Base-by-base conservation (phyloP, 2,329 filamentous ascomycete genomes). In the Tolypocladium pustulatum region DNA sequence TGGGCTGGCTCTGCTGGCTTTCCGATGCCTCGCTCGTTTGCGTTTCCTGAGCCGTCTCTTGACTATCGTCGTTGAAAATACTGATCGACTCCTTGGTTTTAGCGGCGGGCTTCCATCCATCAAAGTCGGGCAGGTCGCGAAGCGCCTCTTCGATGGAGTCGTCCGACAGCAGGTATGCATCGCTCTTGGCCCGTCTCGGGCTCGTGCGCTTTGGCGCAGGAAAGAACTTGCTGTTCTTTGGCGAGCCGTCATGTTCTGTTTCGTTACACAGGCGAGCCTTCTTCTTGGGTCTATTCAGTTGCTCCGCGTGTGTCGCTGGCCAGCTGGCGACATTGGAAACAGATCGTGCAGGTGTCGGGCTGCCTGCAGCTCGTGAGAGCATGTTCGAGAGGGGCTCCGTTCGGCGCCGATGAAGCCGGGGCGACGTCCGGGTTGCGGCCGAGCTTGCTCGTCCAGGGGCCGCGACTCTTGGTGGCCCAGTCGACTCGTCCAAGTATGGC, bases 141-240 rank as follows among this genome's bases (percentile, higher is more conserved):
- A 85, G 70, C 0, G 76, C 80, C 59, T 83, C 81, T 34, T 84
- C 81, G 46, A 84, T 72, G 0, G 81, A 83, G 61, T 83, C 81
- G 60, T 84, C 81, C 0, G 81, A 84, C 65, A 82, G 73, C 22
- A 82, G 62, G 58, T 78, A 75, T 1, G 69, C 69, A 13, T 80
- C 78, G 38, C 69, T 67, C 55, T 72, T 73, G 40, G 70, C 67
- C 41, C 66, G 64, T 22, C 63, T 62, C 6, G 69, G 65, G 38
- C 63, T 66, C 40, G 63, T 67, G 13, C 62, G 63, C 55, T 69
- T 70, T 10, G 66, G 59, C 4, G 59, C 67, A 2, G 78, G 63
- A 63, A 85, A 85, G 67, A 83, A 85, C 59, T 75, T 83, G 74
- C 82, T 85, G 57, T 70, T 78, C 64, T 78, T 68, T 12, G 72